Evolutionary conservation across 2,329 filamentous ascomycete species (phyloP).

Genomic region (Zymoseptoria passerinii): DNA sequence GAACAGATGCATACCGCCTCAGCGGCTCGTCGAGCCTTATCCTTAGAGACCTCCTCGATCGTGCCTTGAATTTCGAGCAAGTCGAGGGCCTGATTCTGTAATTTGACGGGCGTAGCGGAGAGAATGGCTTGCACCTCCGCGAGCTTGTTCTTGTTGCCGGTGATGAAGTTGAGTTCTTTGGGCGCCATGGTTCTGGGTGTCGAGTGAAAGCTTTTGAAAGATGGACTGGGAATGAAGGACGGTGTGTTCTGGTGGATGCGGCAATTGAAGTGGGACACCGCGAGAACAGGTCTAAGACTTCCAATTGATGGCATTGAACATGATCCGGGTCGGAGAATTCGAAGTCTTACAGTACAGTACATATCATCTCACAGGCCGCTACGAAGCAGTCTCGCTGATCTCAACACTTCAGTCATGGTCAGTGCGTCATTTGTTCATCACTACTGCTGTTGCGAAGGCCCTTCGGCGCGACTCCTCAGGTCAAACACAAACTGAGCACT

Average conservation of each 20-base stretch:
- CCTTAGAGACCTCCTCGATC: constrained; percentile 80
- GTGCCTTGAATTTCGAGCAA: constrained; percentile 85
- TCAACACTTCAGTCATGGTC: neutral
- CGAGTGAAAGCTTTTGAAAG: neutral
- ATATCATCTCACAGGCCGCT: neutral
- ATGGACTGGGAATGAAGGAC: neutral
- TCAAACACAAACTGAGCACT: neutral
- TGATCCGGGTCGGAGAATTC: neutral
- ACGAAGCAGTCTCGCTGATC: neutral
- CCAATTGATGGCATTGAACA: neutral
- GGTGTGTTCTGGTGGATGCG: no score
- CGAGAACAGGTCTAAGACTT: neutral
- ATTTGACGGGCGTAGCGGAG: constrained; percentile 56
- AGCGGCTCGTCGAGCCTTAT: constrained; percentile 79
- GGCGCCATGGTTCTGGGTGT: constrained; percentile 19
- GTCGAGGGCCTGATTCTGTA: constrained; percentile 69
- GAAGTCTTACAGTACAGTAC: neutral
- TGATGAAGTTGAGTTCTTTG: constrained; percentile 79
- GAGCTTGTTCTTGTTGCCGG: constrained; percentile 91
- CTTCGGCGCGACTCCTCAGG: neutral
- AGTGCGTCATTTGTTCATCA: neutral
- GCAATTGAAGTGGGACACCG: neutral
- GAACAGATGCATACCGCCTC: constrained; percentile 50
- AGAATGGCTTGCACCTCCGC: constrained; percentile 83
- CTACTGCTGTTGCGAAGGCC: neutral